These are phyloP conservation scores for Vinca minor DNA, from an alignment of 257 asterid species.

Conservation along the genomic window DNA sequence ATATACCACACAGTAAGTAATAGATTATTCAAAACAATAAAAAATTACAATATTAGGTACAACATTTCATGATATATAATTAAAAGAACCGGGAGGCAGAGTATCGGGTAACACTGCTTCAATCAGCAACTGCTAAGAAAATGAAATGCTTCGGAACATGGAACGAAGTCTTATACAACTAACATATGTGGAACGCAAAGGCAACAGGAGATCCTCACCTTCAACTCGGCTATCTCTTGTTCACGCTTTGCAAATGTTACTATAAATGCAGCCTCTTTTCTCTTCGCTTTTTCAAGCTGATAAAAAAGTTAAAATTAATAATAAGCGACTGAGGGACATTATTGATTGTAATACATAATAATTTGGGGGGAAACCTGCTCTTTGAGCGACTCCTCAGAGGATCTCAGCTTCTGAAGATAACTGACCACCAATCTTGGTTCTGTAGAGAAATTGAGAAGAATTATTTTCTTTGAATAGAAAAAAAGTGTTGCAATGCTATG, in stretches of 20 bases:
- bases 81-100: no score
- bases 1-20: neutral
- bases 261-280: conserved; percentile 85
- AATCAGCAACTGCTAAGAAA: no score
- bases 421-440: conserved; percentile 3
- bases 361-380: conserved; percentile 60
- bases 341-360: neutral
- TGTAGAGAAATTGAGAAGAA: neutral
- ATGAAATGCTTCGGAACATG: neutral
- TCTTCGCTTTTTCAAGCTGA: conserved; percentile 91
- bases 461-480: neutral
- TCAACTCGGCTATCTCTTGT: conserved; percentile 98
- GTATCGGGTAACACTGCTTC: no score
- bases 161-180: neutral
- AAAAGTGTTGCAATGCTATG: neutral
- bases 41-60: neutral
- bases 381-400: conserved; percentile 81
- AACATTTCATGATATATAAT: neutral
- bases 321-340: neutral
- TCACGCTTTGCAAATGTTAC: conserved; percentile 96
- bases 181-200: neutral
- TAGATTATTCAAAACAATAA: neutral
- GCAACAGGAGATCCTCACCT: conserved; percentile 39
- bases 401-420: conserved; percentile 57
- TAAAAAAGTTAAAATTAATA: conserved; percentile 14